A percentile compares a stretch with the other conserved stretches of the same genome.
These are phyloP conservation scores for Exobasidium cylindrosporum DNA, from an alignment of 1,284 basidiomycete genomes.

Conservation along the genomic window DNA sequence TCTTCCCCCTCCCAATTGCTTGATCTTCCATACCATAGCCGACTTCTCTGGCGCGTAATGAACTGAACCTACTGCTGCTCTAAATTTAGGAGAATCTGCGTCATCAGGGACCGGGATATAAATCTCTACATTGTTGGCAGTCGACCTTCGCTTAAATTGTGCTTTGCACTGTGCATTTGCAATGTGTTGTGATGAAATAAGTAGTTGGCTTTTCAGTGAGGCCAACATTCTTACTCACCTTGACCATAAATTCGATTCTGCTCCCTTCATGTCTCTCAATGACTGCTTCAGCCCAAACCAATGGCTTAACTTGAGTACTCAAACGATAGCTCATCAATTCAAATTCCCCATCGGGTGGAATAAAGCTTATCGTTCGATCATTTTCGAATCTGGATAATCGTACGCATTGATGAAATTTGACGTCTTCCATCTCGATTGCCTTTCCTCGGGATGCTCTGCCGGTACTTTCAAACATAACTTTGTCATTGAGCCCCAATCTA, in stretches of 20 bases:
- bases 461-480: conserved; percentile 98
- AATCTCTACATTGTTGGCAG: conserved; percentile 97
- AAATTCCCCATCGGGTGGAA: conserved; percentile 97
- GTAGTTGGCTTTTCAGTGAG: not conserved
- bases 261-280: conserved; percentile 92
- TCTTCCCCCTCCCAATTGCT: conserved; percentile 52
- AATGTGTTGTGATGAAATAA: not conserved
- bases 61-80: conserved; percentile 57
- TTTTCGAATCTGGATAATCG: conserved; percentile 99
- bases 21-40: conserved; percentile 56
- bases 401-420: conserved; percentile 99
- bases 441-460: conserved; percentile 93
- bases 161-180: conserved; percentile 67
- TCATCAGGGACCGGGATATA: conserved; percentile 98
- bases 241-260: conserved; percentile 96
- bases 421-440: conserved; percentile 99
- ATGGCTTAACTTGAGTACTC: conserved; percentile 91
- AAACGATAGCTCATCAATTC: conserved; percentile 97
- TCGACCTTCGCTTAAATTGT: conserved; percentile 93
- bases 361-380: conserved; percentile 97
- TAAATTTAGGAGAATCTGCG: conserved; percentile 94
- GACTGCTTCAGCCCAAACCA: conserved; percentile 96
- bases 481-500: conserved; percentile 92
- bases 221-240: conserved; percentile 56
- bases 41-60: conserved; percentile 53